Base-by-base conservation (phyloP, 1,139 yeast species). In the Pneumocystis wakefieldiae region DNA sequence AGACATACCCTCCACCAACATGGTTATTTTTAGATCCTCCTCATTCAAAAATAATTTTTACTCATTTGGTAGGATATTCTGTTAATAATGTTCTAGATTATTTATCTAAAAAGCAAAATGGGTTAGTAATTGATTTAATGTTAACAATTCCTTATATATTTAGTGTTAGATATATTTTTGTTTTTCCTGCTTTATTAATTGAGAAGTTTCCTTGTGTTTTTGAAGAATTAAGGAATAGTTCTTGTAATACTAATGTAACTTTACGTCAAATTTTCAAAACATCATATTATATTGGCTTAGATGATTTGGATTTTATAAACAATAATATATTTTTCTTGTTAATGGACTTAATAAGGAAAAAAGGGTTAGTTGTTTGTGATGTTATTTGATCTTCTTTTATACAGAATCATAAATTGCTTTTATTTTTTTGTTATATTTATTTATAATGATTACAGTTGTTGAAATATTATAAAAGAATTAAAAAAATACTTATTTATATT, bases 1-100 rank as follows among this genome's bases (percentile, higher is more conserved):
- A 91, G 71, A 89, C 97, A 0, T 92, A 91, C 70, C 81, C 90
- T 1, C 97, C 97, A 0, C 97, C 98, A 0, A 80, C 88, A 2
- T 91, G 96, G 95, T 71, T 91, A 24, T 48, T 48, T 48, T 24
- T 48, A 24, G 32, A 29, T 48, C 55, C 24, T 64, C 75, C 88
- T 61, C 87, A 86, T 2, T 62, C 64, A 6, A 24, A 53, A 14
- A 57, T 37, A 37, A n/a, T 29, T 39, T 57, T 39, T 24, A 57
- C 17, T 57, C 59, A 57, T 24, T 37, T 39, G 15, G 15, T 57
- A 19, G 59, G 59, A 12, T 57, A 57, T 57, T 37, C 41, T 57
- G 42, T 19, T 37, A 15, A 57, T 12, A 12, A 19, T 39, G 42
- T 57, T 57, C 7, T 57, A 15, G 59, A 29, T 17, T 57, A 57